These are phyloP conservation scores for Mycena olivaceomarginata DNA, from an alignment of 768 basidiomycete genomes.

Conservation along the genomic window DNA sequence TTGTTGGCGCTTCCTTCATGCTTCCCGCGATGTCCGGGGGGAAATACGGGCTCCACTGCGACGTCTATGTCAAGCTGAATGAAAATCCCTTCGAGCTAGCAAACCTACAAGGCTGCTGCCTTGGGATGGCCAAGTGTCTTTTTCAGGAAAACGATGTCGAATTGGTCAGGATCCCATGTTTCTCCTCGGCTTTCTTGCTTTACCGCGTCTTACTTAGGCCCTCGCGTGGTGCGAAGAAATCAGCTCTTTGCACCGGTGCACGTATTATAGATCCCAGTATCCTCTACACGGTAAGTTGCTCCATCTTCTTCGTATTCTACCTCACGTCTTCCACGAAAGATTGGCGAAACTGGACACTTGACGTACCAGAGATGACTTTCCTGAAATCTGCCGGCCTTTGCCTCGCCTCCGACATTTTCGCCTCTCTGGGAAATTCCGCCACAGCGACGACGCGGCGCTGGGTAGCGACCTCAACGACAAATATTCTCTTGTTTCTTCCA, in stretches of 20 bases:
- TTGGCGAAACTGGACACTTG: conserved; percentile 1
- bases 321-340: background rate
- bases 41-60: too few species aligned
- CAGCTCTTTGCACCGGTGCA: background rate
- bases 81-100: background rate
- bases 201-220: conserved; percentile 13
- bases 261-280: background rate
- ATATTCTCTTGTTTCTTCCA: background rate
- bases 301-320: background rate
- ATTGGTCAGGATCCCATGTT: background rate
- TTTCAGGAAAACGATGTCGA: background rate
- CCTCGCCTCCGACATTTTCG: conserved; percentile 29
- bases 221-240: conserved; percentile 37
- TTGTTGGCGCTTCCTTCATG: too few species aligned
- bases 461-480: conserved; percentile 13
- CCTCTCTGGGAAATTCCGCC: conserved; percentile 8
- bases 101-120: conserved; percentile 33
- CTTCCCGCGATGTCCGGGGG: too few species aligned
- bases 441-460: conserved; percentile 28
- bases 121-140: conserved; percentile 30
- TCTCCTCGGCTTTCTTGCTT: too few species aligned
- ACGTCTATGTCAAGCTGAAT: conserved; percentile 5
- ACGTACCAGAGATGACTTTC: conserved; percentile 9
- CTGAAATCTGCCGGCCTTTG: background rate
- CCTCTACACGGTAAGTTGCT: background rate